phyloP scores from a whole-genome alignment of 495 filamentous ascomycete genomes.

The Podospora bellae-mahoneyi region DNA sequence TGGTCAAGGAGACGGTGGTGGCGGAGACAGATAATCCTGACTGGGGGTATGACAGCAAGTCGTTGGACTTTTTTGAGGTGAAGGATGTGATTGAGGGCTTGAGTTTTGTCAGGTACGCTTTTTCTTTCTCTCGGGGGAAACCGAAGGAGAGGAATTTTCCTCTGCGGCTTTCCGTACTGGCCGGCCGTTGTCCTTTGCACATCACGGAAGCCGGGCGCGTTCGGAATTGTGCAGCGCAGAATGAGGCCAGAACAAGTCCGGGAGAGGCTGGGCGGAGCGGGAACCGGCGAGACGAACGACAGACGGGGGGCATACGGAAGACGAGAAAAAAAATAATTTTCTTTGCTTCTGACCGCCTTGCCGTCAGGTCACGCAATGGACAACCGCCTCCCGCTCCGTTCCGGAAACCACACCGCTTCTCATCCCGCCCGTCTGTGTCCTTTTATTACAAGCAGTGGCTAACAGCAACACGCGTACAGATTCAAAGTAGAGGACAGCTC shows the following conservation, averaged over 20 bases:
- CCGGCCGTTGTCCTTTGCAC: background rate
- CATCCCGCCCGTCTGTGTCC: background rate
- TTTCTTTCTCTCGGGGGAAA: background rate
- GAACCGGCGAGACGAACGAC: background rate
- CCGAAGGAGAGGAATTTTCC: conserved; percentile 4
- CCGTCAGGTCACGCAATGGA: background rate
- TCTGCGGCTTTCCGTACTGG: background rate
- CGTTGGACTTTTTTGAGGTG: conserved; percentile 40
- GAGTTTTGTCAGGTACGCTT: conserved; percentile 46
- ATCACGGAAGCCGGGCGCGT: background rate
- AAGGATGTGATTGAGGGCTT: conserved; percentile 42
- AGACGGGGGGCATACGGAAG: background rate
- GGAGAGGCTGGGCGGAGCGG: background rate
- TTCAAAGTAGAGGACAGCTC: conserved; percentile 76
- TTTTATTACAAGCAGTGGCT: background rate
- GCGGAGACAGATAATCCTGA: conserved; percentile 42
- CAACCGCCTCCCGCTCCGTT: background rate
- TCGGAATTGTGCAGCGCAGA: background rate
- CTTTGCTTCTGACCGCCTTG: background rate
- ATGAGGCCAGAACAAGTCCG: background rate
- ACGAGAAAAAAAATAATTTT: background rate
- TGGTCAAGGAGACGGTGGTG: conserved; percentile 31
- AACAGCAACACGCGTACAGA: conserved; percentile 36
- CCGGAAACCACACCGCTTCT: background rate
- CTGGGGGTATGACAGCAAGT: conserved; percentile 31